Evolutionary conservation across 345 rosid species (phyloP).

Genomic region (Eucalyptus curtisii): DNA sequence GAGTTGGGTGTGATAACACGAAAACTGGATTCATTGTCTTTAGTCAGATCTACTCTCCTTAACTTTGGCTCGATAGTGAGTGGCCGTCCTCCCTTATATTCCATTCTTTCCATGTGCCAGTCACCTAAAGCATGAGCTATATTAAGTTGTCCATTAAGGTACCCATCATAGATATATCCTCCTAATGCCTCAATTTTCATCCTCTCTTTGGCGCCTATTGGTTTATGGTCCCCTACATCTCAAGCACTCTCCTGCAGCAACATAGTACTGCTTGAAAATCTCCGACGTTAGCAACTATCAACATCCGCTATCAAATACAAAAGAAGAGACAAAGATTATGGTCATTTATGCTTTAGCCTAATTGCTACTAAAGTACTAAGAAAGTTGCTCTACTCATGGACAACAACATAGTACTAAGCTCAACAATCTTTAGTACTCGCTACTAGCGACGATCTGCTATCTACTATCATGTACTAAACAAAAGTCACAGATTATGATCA

Average conservation of each 20-base stretch:
- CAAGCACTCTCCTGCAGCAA: conserved; percentile 60
- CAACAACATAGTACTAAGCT: conserved; percentile 35
- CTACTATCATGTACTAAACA: conserved; percentile 7
- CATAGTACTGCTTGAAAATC: conserved; percentile 78
- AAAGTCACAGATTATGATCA: not conserved
- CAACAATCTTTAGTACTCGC: conserved; percentile 85
- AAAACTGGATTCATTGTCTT: conserved; percentile 40
- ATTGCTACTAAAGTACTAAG: not conserved
- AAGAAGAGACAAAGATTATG: not conserved
- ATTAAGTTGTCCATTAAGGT: conserved; percentile 24
- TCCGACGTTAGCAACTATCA: conserved; percentile 80
- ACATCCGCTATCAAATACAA: conserved; percentile 13
- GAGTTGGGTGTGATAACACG: not conserved
- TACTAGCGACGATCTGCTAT: conserved; percentile 66
- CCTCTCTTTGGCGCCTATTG: conserved; percentile 42
- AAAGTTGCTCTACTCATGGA: not conserved
- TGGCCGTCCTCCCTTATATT: conserved; percentile 57
- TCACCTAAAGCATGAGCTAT: conserved; percentile 81
- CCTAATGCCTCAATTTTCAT: conserved; percentile 68
- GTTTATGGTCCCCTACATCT: conserved; percentile 84
- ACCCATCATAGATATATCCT: conserved; percentile 54
- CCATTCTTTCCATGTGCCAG: conserved; percentile 83
- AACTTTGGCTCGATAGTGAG: conserved; percentile 74
- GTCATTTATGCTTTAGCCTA: not conserved
- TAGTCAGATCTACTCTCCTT: conserved; percentile 27